A percentile compares a stretch with the other conserved stretches of the same genome.
These are phyloP conservation scores for Rhodotorula sp. DNA, from an alignment of 1,284 basidiomycete species.

Conservation along the genomic window DNA sequence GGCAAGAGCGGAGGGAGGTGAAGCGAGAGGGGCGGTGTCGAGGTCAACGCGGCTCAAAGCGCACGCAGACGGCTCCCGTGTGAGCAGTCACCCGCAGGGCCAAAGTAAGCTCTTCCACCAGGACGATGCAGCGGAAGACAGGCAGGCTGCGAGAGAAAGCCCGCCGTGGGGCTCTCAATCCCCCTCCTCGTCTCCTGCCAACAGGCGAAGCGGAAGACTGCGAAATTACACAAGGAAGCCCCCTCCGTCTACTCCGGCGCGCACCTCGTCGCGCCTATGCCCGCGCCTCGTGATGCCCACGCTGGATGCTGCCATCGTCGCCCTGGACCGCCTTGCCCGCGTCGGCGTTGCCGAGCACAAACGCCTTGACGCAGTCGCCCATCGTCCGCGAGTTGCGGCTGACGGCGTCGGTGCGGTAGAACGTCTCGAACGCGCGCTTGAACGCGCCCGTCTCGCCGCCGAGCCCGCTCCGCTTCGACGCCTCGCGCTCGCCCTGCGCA, in stretches of 20 bases:
- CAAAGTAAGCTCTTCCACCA: too few species aligned
- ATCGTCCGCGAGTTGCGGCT: conserved; percentile 50
- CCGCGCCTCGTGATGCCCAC: conserved; percentile 6
- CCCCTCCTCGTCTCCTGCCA: too few species aligned
- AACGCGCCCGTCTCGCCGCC: conserved; percentile 67
- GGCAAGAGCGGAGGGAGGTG: too few species aligned
- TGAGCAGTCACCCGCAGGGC: too few species aligned
- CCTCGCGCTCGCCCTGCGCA: conserved; percentile 57
- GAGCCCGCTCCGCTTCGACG: conserved; percentile 43
- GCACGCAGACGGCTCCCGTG: too few species aligned
- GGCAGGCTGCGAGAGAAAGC: too few species aligned
- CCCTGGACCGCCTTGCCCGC: conserved; percentile 2
- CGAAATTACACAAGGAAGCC: too few species aligned
- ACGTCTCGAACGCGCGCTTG: conserved; percentile 83
- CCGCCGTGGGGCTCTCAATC: too few species aligned
- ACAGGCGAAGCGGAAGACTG: too few species aligned
- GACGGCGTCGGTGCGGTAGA: conserved; percentile 88
- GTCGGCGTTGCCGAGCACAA: neutral
- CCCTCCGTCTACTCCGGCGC: neutral
- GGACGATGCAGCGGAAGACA: too few species aligned
- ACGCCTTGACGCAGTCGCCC: conserved; percentile 17
- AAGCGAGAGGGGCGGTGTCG: too few species aligned
- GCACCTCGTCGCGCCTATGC: neutral
- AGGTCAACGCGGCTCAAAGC: too few species aligned
- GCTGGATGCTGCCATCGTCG: conserved; percentile 10